phyloP scores from a whole-genome alignment of 2,329 filamentous ascomycete species.

The Acephala macrosclerotiorum region DNA sequence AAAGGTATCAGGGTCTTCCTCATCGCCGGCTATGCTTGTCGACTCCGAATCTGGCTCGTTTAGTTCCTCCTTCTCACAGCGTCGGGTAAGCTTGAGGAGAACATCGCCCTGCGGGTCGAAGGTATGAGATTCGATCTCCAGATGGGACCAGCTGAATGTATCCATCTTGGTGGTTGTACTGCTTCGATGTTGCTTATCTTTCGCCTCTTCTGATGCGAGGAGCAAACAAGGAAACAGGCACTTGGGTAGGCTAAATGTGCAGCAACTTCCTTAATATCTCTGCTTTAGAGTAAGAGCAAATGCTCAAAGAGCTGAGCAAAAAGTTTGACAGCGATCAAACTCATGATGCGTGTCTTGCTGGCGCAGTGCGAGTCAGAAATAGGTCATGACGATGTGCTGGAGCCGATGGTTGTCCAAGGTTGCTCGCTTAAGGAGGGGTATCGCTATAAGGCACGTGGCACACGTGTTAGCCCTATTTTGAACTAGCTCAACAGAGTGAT shows the following conservation, averaged over 20 bases:
- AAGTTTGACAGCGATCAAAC: background rate
- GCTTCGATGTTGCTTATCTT: background rate
- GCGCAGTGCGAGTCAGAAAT: background rate
- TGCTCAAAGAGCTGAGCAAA: background rate
- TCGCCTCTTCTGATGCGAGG: background rate
- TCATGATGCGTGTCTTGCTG: slow-evolving; percentile 1
- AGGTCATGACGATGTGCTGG: slow-evolving; percentile 5
- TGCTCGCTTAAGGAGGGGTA: slow-evolving; percentile 4
- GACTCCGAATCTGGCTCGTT: background rate
- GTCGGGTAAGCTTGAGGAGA: slow-evolving; percentile 13
- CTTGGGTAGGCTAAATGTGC: background rate
- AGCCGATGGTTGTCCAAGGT: background rate
- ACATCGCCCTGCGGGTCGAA: slow-evolving; percentile 16
- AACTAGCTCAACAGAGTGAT: background rate
- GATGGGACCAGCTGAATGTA: background rate
- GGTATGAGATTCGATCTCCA: background rate
- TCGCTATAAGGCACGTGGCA: background rate
- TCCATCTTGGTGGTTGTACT: background rate
- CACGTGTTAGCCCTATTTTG: background rate
- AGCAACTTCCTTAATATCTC: background rate
- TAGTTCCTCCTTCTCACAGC: background rate
- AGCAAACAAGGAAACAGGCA: background rate
- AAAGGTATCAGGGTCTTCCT: slow-evolving; percentile 8
- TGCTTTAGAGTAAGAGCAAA: background rate
- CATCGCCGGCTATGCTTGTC: background rate